Conservation (phyloP, 192 early-diverging fungal genomes). For the Coemansia sp. region DNA sequence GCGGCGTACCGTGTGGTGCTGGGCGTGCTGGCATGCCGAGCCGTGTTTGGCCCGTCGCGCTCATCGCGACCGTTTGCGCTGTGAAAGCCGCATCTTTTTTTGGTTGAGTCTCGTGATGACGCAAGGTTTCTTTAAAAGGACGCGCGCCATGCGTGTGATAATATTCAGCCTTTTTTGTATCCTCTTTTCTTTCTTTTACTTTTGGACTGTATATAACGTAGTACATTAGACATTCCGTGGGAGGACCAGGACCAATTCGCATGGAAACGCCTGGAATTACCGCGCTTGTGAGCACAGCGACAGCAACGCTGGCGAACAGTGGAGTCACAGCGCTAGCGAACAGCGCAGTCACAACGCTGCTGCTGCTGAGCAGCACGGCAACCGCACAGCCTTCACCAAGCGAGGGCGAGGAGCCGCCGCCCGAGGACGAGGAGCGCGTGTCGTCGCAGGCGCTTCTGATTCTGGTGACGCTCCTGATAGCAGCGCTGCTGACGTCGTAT, state of each 20-base stretch:
- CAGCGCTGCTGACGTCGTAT: conserved; percentile 85
- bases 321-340: not conserved
- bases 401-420: conserved; percentile 28
- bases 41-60: conserved; percentile 39
- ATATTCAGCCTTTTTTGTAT: no score
- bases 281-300: not conserved
- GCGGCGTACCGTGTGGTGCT: conserved; percentile 35
- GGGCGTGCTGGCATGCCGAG: conserved; percentile 35
- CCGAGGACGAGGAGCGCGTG: conserved; percentile 68
- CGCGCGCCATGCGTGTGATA: not conserved
- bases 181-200: no score
- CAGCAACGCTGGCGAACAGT: not conserved
- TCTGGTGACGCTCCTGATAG: conserved; percentile 77
- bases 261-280: not conserved
- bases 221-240: no score
- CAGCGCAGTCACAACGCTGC: not conserved
- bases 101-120: not conserved
- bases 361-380: conserved; percentile 1
- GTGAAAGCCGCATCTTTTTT: not conserved
- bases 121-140: not conserved
- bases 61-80: conserved; percentile 20
- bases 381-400: conserved; percentile 6
- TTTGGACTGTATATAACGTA: not conserved
- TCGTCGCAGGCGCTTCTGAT: conserved; percentile 85
- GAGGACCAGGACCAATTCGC: no score